Conservation (phyloP, 352 stramenopile species). For the Nothophytophthora sp. region DNA sequence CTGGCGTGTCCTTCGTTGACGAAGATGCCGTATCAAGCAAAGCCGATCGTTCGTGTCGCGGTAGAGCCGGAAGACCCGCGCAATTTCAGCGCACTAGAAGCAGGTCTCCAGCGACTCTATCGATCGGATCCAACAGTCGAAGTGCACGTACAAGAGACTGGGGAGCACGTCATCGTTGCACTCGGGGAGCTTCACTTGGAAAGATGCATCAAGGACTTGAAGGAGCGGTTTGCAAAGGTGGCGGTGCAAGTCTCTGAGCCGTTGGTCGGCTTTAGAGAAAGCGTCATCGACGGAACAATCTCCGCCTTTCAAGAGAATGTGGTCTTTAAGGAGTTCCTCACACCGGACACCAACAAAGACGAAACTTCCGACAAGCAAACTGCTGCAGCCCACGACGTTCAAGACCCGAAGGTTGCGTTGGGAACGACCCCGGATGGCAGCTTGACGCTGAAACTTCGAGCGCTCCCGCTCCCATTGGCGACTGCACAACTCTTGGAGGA, state of each 20-base stretch:
- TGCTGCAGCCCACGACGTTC: not conserved
- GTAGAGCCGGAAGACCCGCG: slow-evolving; percentile 88
- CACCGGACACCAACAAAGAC: slow-evolving; percentile 15
- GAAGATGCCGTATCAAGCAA: slow-evolving; percentile 90
- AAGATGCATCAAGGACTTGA: slow-evolving; percentile 91
- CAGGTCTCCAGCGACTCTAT: slow-evolving; percentile 90
- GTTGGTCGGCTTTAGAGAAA: slow-evolving; percentile 91
- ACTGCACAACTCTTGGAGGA: slow-evolving; percentile 81
- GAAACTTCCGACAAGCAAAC: slow-evolving; percentile 9
- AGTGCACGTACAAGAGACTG: slow-evolving; percentile 88
- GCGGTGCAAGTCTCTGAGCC: slow-evolving; percentile 84
- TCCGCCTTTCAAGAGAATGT: slow-evolving; percentile 68
- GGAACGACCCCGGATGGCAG: slow-evolving; percentile 70
- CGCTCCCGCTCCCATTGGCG: slow-evolving; percentile 67
- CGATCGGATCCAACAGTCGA: slow-evolving; percentile 93
- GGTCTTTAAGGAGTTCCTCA: slow-evolving; percentile 71
- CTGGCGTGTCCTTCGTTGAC: slow-evolving; percentile 82
- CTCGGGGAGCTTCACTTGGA: slow-evolving; percentile 93
- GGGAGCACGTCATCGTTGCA: slow-evolving; percentile 90
- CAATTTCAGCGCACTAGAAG: slow-evolving; percentile 85
- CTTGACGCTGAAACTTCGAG: slow-evolving; percentile 76
- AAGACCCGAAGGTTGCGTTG: slow-evolving; percentile 37
- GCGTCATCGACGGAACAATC: slow-evolving; percentile 59
- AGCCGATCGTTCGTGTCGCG: slow-evolving; percentile 92
- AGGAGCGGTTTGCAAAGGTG: slow-evolving; percentile 87